phyloP scores from a whole-genome alignment of 2,329 filamentous ascomycete genomes.

The Xylariales sp. region DNA sequence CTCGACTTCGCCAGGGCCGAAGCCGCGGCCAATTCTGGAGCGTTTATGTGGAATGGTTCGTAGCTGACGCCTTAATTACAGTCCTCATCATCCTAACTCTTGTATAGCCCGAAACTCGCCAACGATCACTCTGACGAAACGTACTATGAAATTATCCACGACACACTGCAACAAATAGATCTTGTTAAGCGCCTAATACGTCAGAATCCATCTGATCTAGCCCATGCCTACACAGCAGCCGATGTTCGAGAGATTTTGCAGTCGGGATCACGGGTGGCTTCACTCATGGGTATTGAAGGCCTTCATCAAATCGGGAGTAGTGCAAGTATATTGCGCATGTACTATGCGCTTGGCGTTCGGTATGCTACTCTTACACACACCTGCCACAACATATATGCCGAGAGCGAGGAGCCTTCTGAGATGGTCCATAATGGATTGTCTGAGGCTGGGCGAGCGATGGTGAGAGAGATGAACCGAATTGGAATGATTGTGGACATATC shows the following conservation, averaged over 20 bases:
- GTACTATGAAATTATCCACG: conserved; percentile 35
- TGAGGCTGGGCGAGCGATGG: conserved; percentile 44
- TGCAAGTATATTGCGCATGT: conserved; percentile 51
- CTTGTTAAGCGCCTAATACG: conserved; percentile 48
- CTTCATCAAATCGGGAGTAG: conserved; percentile 52
- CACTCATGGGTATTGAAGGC: conserved; percentile 51
- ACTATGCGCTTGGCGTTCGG: conserved; percentile 51
- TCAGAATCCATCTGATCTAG: conserved; percentile 43
- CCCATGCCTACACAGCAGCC: conserved; percentile 48
- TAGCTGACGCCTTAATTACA: no score
- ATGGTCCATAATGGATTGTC: conserved; percentile 46
- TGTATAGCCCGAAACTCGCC: conserved; percentile 18
- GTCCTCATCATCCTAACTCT: conserved; percentile 9
- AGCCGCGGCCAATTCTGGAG: conserved; percentile 45
- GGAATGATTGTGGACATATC: conserved; percentile 53
- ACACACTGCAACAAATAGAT: conserved; percentile 52
- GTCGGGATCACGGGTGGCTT: background rate
- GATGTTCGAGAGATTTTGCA: background rate
- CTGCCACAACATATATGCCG: conserved; percentile 50
- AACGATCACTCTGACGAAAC: conserved; percentile 14
- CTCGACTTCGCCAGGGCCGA: conserved; percentile 33
- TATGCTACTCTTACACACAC: conserved; percentile 55
- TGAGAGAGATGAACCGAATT: conserved; percentile 54
- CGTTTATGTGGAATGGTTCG: conserved; percentile 42
- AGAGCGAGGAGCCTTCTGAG: conserved; percentile 40